Conservation (phyloP, 2,329 filamentous ascomycete species). For the Penicillium sp. region DNA sequence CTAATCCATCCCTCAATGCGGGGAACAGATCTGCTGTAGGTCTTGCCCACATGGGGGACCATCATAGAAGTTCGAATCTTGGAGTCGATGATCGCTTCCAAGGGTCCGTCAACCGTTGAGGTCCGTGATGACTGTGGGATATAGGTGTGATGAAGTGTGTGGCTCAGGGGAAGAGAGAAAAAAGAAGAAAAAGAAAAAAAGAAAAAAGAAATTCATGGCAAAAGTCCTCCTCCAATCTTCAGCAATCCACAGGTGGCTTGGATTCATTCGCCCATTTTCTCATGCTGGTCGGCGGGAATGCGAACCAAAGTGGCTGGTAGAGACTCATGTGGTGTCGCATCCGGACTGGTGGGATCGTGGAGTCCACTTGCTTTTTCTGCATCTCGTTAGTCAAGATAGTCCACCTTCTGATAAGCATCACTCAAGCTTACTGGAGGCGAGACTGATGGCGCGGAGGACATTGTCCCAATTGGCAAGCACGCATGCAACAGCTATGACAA, state of each 20-base stretch:
- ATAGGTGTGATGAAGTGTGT: background rate
- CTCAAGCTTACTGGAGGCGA: constrained; percentile 54
- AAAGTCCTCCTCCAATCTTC: too few species aligned
- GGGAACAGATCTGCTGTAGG: too few species aligned
- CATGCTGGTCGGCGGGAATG: constrained; percentile 34
- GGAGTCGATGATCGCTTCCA: too few species aligned
- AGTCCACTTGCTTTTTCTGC: constrained; percentile 27
- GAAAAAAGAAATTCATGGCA: background rate
- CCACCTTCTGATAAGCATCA: constrained; percentile 13
- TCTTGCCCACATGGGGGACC: too few species aligned
- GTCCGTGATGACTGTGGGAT: too few species aligned
- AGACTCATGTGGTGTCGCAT: constrained; percentile 50
- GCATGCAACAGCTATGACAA: constrained; percentile 52
- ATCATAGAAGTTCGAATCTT: too few species aligned
- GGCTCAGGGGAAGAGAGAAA: background rate
- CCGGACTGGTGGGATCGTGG: constrained; percentile 46
- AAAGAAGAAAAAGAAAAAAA: background rate
- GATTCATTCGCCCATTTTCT: constrained; percentile 20
- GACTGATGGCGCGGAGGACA: constrained; percentile 57
- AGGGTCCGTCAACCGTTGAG: too few species aligned
- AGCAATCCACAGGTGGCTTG: too few species aligned
- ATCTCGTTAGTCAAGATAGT: constrained; percentile 1
- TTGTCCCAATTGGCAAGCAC: constrained; percentile 65
- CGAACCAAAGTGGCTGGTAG: constrained; percentile 42
- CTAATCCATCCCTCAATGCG: too few species aligned